phyloP scores from a whole-genome alignment of 2,329 filamentous ascomycete species.

The Trichoderma afroharzianum region DNA sequence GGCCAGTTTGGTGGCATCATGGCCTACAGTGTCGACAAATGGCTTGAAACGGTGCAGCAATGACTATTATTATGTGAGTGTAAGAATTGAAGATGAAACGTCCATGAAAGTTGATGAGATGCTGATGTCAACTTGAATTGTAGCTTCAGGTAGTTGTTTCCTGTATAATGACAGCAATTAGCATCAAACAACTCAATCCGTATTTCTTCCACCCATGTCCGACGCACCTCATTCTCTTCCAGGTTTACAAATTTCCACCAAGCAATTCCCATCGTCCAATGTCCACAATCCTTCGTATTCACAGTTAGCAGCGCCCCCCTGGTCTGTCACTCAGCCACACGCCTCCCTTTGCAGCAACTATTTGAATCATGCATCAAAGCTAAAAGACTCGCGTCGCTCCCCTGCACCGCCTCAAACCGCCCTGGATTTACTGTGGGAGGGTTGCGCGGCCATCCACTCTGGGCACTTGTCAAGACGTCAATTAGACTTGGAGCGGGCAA shows the following conservation, averaged over 20 bases:
- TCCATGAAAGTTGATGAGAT: neutral
- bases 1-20: neutral
- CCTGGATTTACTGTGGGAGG: neutral
- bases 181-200: neutral
- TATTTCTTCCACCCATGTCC: neutral
- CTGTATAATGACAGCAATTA: neutral
- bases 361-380: neutral
- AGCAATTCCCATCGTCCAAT: neutral
- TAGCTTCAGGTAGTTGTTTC: neutral
- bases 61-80: neutral
- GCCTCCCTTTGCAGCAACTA: neutral
- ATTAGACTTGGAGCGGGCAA: neutral
- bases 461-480: neutral
- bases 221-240: neutral
- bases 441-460: constrained; percentile 1
- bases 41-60: neutral
- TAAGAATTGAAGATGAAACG: neutral
- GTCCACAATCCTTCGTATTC: neutral
- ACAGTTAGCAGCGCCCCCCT: neutral
- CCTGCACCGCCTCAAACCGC: constrained; percentile 1
- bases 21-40: neutral
- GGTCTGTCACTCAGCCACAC: constrained; percentile 1
- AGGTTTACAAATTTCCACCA: neutral
- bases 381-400: neutral
- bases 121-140: neutral